Evolutionary conservation across 2,329 filamentous ascomycete genomes (phyloP).

Genomic region (Botrytis byssoidea): DNA sequence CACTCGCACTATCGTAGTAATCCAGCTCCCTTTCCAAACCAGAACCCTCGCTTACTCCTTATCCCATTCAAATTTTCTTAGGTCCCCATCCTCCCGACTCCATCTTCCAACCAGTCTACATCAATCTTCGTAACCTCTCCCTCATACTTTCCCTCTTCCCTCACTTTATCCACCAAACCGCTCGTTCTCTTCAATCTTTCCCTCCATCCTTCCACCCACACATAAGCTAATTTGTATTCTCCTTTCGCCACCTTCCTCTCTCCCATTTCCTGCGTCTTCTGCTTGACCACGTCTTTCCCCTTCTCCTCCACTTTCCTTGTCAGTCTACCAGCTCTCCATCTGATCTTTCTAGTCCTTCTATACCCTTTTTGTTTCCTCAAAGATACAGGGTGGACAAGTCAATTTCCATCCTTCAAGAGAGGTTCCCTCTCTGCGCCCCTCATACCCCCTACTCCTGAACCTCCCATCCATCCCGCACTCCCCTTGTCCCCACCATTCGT

Average conservation of each 20-base stretch:
- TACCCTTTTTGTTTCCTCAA: neutral
- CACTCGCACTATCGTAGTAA: neutral
- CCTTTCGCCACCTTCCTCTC: neutral
- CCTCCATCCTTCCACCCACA: conserved; percentile 31
- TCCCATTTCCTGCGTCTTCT: neutral
- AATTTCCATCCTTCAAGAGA: conserved; percentile 6
- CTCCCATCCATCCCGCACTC: neutral
- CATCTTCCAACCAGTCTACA: neutral
- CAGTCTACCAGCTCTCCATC: neutral
- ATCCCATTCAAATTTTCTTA: neutral
- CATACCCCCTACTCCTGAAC: too few relatives aligned
- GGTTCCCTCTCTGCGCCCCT: conserved; percentile 9
- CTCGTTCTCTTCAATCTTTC: conserved; percentile 26
- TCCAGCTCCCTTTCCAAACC: neutral
- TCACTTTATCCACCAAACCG: conserved; percentile 29
- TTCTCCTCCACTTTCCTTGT: neutral
- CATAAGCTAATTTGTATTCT: conserved; percentile 25
- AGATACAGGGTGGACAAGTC: neutral
- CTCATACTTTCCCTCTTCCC: neutral
- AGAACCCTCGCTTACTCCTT: neutral
- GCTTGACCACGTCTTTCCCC: neutral
- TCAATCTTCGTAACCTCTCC: neutral
- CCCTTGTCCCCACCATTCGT: conserved; percentile 1
- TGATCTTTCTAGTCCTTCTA: neutral
- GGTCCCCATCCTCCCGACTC: neutral